Percentiles rank a stretch among this genome's conserved stretches.
These are phyloP conservation scores for Stenocarpella maydis DNA, from an alignment of 2,329 filamentous ascomycete genomes.

Conservation along the genomic window DNA sequence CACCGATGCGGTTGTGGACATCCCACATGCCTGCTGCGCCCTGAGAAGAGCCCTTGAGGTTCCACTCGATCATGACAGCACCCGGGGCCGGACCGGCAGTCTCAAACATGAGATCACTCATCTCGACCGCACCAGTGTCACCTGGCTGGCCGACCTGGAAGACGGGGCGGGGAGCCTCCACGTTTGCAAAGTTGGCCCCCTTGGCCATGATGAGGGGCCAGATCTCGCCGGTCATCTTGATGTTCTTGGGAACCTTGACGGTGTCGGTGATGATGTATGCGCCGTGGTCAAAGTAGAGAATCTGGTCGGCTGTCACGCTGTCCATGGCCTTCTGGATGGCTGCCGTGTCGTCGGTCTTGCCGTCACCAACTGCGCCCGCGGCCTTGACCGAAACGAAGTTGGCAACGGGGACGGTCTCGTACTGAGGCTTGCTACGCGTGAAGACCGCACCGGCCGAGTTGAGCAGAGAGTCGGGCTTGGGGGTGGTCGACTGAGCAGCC, in stretches of 20 bases:
- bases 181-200: slow-evolving; percentile 76
- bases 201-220: slow-evolving; percentile 90
- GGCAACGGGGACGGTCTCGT: slow-evolving; percentile 70
- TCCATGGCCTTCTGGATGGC: slow-evolving; percentile 84
- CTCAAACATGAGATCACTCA: slow-evolving; percentile 86
- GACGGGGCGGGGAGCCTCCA: slow-evolving; percentile 80
- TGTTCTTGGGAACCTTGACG: slow-evolving; percentile 76
- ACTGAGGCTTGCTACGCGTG: slow-evolving; percentile 89
- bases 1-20: slow-evolving; percentile 92
- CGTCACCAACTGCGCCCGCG: slow-evolving; percentile 87
- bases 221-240: slow-evolving; percentile 90
- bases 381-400: slow-evolving; percentile 86
- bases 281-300: slow-evolving; percentile 81
- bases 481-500: slow-evolving; percentile 59
- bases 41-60: slow-evolving; percentile 72
- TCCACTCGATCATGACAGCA: slow-evolving; percentile 92
- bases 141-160: slow-evolving; percentile 84
- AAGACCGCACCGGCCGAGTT: slow-evolving; percentile 73
- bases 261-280: slow-evolving; percentile 76
- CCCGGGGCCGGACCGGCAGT: slow-evolving; percentile 85
- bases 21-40: slow-evolving; percentile 90
- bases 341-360: slow-evolving; percentile 83
- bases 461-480: slow-evolving; percentile 74
- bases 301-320: slow-evolving; percentile 66
- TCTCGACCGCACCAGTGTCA: slow-evolving; percentile 82